Conservation (phyloP, 2,329 filamentous ascomycete genomes). For the Ilyonectria sp. region DNA sequence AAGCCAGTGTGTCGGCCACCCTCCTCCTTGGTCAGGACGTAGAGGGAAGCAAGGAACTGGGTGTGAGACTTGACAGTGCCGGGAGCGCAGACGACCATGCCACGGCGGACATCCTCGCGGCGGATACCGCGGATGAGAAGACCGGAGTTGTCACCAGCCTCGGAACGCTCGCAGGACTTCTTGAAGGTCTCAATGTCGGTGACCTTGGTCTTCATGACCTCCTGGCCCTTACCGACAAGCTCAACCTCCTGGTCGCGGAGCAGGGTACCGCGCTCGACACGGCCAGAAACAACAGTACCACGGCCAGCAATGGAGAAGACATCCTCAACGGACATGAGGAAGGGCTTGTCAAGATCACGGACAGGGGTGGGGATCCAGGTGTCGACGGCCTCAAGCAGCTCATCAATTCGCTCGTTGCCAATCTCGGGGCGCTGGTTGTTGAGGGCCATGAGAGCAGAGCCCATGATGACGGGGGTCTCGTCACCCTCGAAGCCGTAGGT, state of each 20-base stretch:
- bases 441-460: constrained; percentile 94
- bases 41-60: constrained; percentile 96
- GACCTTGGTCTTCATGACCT: constrained; percentile 97
- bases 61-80: constrained; percentile 88
- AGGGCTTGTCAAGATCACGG: constrained; percentile 97
- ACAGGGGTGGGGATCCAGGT: constrained; percentile 95
- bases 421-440: constrained; percentile 91
- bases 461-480: constrained; percentile 96
- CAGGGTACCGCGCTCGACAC: constrained; percentile 94
- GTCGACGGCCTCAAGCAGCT: constrained; percentile 91
- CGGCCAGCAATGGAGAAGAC: constrained; percentile 92
- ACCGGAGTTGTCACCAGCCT: constrained; percentile 98
- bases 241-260: constrained; percentile 97
- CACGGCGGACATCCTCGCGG: constrained; percentile 93
- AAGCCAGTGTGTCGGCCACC: constrained; percentile 98
- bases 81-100: constrained; percentile 93
- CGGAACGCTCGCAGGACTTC: constrained; percentile 97
- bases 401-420: constrained; percentile 88
- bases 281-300: constrained; percentile 96
- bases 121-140: constrained; percentile 95
- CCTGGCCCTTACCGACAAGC: constrained; percentile 87
- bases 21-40: constrained; percentile 97
- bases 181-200: constrained; percentile 99
- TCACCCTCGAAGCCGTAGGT: constrained; percentile 98
- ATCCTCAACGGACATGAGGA: constrained; percentile 98